Percentiles rank a stretch among this genome's conserved stretches.
These are phyloP conservation scores for Hypoxylon sp. DNA, from an alignment of 2,329 filamentous ascomycete genomes.

Conservation along the genomic window DNA sequence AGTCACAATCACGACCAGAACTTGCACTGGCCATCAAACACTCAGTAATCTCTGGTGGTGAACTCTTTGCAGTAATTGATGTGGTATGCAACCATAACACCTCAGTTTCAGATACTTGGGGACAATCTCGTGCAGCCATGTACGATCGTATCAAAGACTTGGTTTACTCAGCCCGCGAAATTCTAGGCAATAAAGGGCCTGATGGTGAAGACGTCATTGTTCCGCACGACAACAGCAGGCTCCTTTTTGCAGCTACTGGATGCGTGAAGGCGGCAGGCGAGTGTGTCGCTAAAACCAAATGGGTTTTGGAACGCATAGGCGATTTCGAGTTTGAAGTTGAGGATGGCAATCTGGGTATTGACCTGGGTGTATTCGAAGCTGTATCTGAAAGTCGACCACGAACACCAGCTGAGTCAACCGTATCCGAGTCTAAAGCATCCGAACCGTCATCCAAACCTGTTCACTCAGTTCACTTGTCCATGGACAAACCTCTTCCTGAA, in stretches of 20 bases:
- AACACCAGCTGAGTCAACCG: conserved; percentile 49
- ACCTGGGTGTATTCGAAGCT: conserved; percentile 60
- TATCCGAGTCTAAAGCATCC: conserved; percentile 50
- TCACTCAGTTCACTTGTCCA: conserved; percentile 51
- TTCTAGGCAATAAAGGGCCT: conserved; percentile 73
- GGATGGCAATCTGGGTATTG: conserved; percentile 61
- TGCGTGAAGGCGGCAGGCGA: conserved; percentile 92
- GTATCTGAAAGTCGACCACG: conserved; percentile 46
- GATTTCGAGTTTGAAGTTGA: conserved; percentile 89
- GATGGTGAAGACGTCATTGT: conserved; percentile 82
- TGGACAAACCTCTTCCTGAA: conserved; percentile 74
- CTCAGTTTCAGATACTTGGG: conserved; percentile 71
- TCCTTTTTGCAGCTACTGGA: conserved; percentile 81
- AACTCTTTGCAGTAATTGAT: conserved; percentile 81
- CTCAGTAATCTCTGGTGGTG: conserved; percentile 81
- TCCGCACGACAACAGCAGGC: conserved; percentile 77
- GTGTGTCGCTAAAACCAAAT: conserved; percentile 86
- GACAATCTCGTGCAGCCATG: conserved; percentile 77
- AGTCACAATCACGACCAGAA: conserved; percentile 89
- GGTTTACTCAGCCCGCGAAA: conserved; percentile 81
- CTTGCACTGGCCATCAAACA: conserved; percentile 83
- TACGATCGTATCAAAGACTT: conserved; percentile 82
- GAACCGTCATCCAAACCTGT: conserved; percentile 39
- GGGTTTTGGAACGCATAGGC: conserved; percentile 85
- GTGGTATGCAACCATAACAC: conserved; percentile 81